Percentiles rank a stretch among this genome's conserved stretches.
phyloP scores from a whole-genome alignment of 805 yeast species.

The Jamesozyma jinghongensis region DNA sequence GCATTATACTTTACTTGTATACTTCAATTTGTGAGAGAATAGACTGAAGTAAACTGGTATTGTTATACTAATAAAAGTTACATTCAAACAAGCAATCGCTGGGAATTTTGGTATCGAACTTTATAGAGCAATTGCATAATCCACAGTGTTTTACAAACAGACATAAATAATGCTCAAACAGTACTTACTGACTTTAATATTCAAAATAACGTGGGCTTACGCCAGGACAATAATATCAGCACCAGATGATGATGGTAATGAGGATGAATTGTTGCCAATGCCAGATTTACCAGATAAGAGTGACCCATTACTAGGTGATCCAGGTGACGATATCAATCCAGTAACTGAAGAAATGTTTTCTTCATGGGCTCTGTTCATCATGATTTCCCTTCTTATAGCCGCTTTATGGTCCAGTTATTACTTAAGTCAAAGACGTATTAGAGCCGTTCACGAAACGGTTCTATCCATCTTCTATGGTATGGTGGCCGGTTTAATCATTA shows the following conservation, averaged over 20 bases:
- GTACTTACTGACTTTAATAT: slow-evolving; percentile 9
- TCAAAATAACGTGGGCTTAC: slow-evolving; percentile 8
- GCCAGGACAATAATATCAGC: slow-evolving; percentile 7
- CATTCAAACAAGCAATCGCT: no score
- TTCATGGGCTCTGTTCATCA: slow-evolving; percentile 93
- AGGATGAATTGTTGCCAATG: slow-evolving; percentile 33
- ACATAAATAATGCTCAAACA: slow-evolving; percentile 7
- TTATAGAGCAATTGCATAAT: no score
- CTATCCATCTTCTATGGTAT: slow-evolving; percentile 92
- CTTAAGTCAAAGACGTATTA: slow-evolving; percentile 81
- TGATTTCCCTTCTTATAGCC: slow-evolving; percentile 66
- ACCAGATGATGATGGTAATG: slow-evolving; percentile 24
- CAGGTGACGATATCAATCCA: slow-evolving; percentile 63
- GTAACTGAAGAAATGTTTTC: slow-evolving; percentile 91
- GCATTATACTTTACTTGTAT: no score
- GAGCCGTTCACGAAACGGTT: slow-evolving; percentile 96
- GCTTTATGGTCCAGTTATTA: slow-evolving; percentile 95
- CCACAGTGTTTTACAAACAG: no score
- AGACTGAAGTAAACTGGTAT: no score
- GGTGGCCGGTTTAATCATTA: slow-evolving; percentile 85
- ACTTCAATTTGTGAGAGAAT: no score
- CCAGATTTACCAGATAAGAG: slow-evolving; percentile 21
- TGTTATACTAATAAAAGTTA: no score
- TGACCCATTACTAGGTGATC: slow-evolving; percentile 41
- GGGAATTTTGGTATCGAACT: no score